A percentile compares a stretch with the other conserved stretches of the same genome.
Evolutionary conservation across 164 flowering plant genomes (phyloP).

Genomic region (Macadamia integrifolia): DNA sequence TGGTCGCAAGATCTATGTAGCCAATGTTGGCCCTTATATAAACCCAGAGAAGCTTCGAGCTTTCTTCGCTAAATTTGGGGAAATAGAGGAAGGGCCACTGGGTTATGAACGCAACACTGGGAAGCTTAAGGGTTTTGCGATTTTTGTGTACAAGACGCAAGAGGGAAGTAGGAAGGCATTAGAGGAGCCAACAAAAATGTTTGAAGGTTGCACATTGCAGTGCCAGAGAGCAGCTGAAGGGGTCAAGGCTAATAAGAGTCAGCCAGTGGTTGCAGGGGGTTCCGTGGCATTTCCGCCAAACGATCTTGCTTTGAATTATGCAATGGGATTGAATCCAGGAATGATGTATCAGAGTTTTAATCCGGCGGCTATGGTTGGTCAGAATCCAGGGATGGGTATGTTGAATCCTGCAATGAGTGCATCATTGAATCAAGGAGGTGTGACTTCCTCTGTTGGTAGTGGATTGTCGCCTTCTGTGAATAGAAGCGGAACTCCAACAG

Average conservation of each 20-base stretch:
- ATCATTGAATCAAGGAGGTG: slow-evolving; percentile 6
- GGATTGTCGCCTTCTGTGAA: slow-evolving; percentile 21
- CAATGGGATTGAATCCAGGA: slow-evolving; percentile 27
- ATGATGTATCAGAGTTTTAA: slow-evolving; percentile 16
- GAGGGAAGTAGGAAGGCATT: slow-evolving; percentile 36
- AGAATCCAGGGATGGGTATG: slow-evolving; percentile 21
- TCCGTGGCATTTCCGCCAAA: slow-evolving; percentile 11
- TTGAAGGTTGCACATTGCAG: slow-evolving; percentile 29
- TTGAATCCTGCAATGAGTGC: slow-evolving; percentile 13
- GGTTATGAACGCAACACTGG: slow-evolving; percentile 31
- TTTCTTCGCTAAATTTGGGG: slow-evolving; percentile 35
- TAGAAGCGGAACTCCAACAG: slow-evolving; percentile 10
- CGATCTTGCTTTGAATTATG: slow-evolving; percentile 9
- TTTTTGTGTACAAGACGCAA: slow-evolving; percentile 31
- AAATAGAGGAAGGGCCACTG: slow-evolving; percentile 40
- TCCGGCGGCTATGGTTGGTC: slow-evolving; percentile 20
- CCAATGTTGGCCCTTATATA: slow-evolving; percentile 25
- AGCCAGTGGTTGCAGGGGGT: slow-evolving; percentile 2
- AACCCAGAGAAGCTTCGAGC: slow-evolving; percentile 21
- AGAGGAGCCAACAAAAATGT: slow-evolving; percentile 34
- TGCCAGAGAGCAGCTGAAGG: slow-evolving; percentile 31
- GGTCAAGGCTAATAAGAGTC: neutral
- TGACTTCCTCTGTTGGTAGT: slow-evolving; percentile 11
- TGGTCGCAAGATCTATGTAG: slow-evolving; percentile 29
- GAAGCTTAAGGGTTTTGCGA: slow-evolving; percentile 34